Evolutionary conservation across 2,329 filamentous ascomycete genomes (phyloP), one percentile per base, ranked within the genome.

Genomic region (Hypoxylon rubiginosum): DNA sequence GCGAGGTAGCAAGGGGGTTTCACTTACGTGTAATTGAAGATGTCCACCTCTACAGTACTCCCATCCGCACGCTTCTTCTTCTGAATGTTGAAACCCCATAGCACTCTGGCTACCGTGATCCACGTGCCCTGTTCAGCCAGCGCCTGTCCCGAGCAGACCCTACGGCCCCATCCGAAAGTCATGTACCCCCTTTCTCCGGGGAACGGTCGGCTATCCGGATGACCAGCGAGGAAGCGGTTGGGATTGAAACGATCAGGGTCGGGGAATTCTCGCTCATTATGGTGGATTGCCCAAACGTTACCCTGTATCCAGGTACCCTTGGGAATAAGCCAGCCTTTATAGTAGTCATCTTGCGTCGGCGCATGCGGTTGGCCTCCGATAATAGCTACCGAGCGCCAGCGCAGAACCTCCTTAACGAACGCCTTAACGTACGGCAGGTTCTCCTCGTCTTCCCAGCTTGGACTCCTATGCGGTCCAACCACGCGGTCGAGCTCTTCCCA

Each of bases 121-220:
- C 85, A 89, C 0, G 85, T 85, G 5, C 86, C 85, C 71, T 88
- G 85, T 74, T 90, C 87, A 1, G 87, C 87, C 17, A 90, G 77
- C 2, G 81, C 83, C 71, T 86, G 74, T 26, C 86, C 85, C 48
- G 81, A 82, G 73, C 85, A 88, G 3, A 85, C 83, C 5, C 85
- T 75, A 2, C 85, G 80, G 6, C 86, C 86, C 83, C 84, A 87
- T 26, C 85, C 85, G 71, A 87, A 86, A 1, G 84, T 84, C 82
- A 86, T 86, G 71, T 86, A 85, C 0, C 82, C 82, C 54, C 77
- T 80, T 66, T 85, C 82, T 9, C 79, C 79, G 0, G 83, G 83
- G 64, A 86, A 86, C 0, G 82, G 83, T 3, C 83, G 78, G 39
- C 68, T 73, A 60, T 80, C 74, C 2, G 76, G 72, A 63, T 78